A percentile compares a stretch with the other conserved stretches of the same genome.
These are phyloP conservation scores for Pseudocercospora crystallina DNA, from an alignment of 2,329 filamentous ascomycete species.

Conservation along the genomic window DNA sequence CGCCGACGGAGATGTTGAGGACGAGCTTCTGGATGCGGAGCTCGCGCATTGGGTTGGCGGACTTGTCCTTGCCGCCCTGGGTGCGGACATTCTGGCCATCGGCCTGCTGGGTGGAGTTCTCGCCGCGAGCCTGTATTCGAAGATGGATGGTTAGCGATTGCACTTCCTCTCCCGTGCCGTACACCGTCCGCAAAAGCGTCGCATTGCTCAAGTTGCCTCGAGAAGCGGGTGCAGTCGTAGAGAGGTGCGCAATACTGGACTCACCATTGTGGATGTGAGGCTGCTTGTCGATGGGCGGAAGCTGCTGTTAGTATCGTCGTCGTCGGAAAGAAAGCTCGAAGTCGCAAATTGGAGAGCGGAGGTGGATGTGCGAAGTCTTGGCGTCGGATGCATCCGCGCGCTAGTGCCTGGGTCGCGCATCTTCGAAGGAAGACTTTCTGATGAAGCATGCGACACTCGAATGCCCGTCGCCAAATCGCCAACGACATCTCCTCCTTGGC, in stretches of 20 bases:
- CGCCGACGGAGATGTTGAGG: constrained; percentile 98
- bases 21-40: constrained; percentile 99
- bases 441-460: background rate
- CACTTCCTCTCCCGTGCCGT: constrained; percentile 14
- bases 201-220: constrained; percentile 8
- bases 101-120: constrained; percentile 33
- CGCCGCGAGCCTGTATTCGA: constrained; percentile 27
- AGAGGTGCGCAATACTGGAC: constrained; percentile 26
- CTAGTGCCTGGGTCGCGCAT: background rate
- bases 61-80: constrained; percentile 61
- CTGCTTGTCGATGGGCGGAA: constrained; percentile 10
- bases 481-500: background rate
- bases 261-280: constrained; percentile 51
- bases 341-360: background rate
- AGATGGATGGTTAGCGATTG: constrained; percentile 16
- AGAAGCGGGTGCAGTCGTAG: constrained; percentile 12
- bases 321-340: background rate
- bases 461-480: background rate
- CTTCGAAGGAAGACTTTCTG: background rate
- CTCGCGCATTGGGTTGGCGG: constrained; percentile 98
- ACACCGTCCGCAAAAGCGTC: constrained; percentile 7
- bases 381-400: background rate
- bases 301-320: constrained; percentile 15
- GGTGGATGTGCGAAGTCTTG: background rate
- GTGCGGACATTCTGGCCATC: constrained; percentile 29